Evolutionary conservation across 179 eudicot species (phyloP).

Genomic region (Gypsophila paniculata): DNA sequence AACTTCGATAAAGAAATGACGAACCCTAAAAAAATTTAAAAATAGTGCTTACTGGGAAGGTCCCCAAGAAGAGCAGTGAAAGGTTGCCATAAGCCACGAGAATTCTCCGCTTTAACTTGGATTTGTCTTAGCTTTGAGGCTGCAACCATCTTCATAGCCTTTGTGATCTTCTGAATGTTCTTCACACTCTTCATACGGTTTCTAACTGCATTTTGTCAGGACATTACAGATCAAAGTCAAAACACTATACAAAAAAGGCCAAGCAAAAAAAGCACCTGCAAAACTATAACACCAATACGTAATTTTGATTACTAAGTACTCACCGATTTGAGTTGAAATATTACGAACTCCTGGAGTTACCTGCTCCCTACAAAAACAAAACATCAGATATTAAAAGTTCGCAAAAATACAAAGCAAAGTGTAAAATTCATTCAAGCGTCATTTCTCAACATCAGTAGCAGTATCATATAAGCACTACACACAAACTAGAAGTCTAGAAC

Average conservation of each 20-base stretch:
- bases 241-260: neutral
- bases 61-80: conserved; percentile 97
- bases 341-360: conserved; percentile 59
- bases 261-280: neutral
- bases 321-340: conserved; percentile 82
- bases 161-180: conserved; percentile 93
- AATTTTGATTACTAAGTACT: conserved; percentile 14
- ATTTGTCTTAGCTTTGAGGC: conserved; percentile 93
- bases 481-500: neutral
- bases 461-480: neutral
- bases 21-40: neutral
- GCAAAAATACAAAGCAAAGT: neutral
- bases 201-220: conserved; percentile 50
- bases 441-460: neutral
- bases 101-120: conserved; percentile 79
- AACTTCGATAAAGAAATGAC: neutral
- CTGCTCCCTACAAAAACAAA: conserved; percentile 55
- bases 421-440: neutral
- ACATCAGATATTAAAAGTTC: neutral
- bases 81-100: conserved; percentile 98
- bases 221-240: conserved; percentile 13
- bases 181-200: conserved; percentile 94
- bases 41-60: conserved; percentile 63
- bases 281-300: neutral
- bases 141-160: conserved; percentile 99